Base-by-base conservation (phyloP, 352 stramenopile species). In the Phytophthora sp. region DNA sequence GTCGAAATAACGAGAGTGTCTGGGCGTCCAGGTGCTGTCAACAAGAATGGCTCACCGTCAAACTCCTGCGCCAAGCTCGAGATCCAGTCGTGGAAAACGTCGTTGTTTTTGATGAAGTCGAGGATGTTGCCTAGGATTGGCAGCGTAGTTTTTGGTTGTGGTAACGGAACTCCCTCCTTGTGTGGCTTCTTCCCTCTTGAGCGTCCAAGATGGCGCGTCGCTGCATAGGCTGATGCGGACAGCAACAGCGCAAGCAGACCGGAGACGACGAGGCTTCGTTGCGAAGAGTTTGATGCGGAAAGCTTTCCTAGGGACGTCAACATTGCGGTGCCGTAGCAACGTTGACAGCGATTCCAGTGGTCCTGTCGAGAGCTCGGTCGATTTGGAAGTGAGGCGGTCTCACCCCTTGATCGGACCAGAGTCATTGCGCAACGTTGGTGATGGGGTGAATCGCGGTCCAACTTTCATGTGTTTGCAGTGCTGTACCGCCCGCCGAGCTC, bases 41-140 rank as follows among this genome's bases (percentile, higher is more conserved):
- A 35, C 32, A 61, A 24, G 12, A 66, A 66, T 13, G 56, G 54
- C 8, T 13, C 11, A 4, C 49, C 63, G 13, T 54, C 41, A 6
- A 54, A 54, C 41, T 60, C 34, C 39, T 43, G 38, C 20, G 38
- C 41, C 23, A 54, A 34, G 12, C 70, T 54, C 8, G 35, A 30
- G 3, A 77, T 35, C 39, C 58, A 68, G 43, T 76, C 66, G 44
- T 76, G 69, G 51, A 78, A 50, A 1, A 51, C 38, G 6, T 45
- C 34, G 26, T 53, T 58, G 30, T 71, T 61, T 27, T 45, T 60
- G 18, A 62, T 21, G 13, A 74, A 39, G 56, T 72, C 69, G 23
- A 78, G 9, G n/a, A 44, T 72, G 55, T 77, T 69, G 44, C 50
- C 46, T 0, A 76, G 20, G 10, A 79, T 6, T 4, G 57, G 52